Evolutionary conservation across 257 asterid species (phyloP).

Genomic region (Solanum ahanhuiri): DNA sequence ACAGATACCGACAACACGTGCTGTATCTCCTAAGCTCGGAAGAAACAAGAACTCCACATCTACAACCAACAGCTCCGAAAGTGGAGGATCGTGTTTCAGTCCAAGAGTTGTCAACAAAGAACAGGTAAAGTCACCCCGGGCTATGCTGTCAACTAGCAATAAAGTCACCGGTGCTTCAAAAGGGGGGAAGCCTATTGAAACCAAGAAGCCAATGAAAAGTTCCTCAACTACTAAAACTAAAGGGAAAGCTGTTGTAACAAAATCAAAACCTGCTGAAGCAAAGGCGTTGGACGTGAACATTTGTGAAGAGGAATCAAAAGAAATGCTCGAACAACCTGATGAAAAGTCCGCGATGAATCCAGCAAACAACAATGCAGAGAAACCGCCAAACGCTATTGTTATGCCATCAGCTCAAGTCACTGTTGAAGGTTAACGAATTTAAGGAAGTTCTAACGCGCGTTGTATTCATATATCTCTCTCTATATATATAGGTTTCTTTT

Average conservation of each 20-base stretch:
- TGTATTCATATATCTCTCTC: neutral
- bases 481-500: neutral
- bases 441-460: neutral
- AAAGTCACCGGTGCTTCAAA: slow-evolving; percentile 11
- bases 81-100: slow-evolving; percentile 29
- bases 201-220: slow-evolving; percentile 23
- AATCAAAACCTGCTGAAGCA: slow-evolving; percentile 20
- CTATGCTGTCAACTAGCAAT: slow-evolving; percentile 12
- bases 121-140: slow-evolving; percentile 24
- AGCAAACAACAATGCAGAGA: slow-evolving; percentile 2
- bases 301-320: slow-evolving; percentile 7
- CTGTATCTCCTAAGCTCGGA: slow-evolving; percentile 82
- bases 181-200: neutral
- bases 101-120: slow-evolving; percentile 22
- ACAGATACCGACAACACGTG: slow-evolving; percentile 72
- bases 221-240: slow-evolving; percentile 18
- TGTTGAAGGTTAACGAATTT: slow-evolving; percentile 31
- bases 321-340: slow-evolving; percentile 4
- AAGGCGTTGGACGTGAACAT: slow-evolving; percentile 6
- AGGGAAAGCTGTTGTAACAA: slow-evolving; percentile 12
- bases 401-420: slow-evolving; percentile 22
- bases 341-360: slow-evolving; percentile 5
- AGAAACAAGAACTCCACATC: slow-evolving; percentile 33
- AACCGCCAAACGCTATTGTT: slow-evolving; percentile 7
- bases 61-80: slow-evolving; percentile 17